phyloP scores from a whole-genome alignment of 768 basidiomycete species.

The Dendrothele bispora region DNA sequence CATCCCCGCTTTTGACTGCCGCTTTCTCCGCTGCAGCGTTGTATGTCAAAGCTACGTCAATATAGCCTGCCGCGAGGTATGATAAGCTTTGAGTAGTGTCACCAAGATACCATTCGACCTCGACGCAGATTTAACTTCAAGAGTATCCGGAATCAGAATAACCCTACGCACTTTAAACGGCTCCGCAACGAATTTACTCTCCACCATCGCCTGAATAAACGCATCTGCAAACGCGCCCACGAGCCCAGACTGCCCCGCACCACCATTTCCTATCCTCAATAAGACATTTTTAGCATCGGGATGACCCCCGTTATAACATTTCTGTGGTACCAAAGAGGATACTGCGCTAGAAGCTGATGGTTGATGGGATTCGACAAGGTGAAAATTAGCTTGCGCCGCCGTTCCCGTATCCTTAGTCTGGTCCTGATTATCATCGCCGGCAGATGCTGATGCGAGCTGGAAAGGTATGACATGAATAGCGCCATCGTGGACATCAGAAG shows the following conservation, averaged over 20 bases:
- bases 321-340: no score
- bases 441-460: no score
- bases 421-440: no score
- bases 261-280: background rate
- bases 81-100: slow-evolving; percentile 53
- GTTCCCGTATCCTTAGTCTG: no score
- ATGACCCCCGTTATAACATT: background rate
- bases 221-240: slow-evolving; percentile 46
- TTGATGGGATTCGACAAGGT: no score
- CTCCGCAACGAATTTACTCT: slow-evolving; percentile 20
- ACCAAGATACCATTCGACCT: slow-evolving; percentile 58
- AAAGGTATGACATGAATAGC: no score
- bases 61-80: slow-evolving; percentile 37
- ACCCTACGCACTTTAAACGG: slow-evolving; percentile 30
- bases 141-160: background rate
- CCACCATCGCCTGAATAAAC: slow-evolving; percentile 41
- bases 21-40: slow-evolving; percentile 49
- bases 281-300: background rate
- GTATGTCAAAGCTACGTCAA: slow-evolving; percentile 54
- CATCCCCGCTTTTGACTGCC: slow-evolving; percentile 25
- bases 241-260: slow-evolving; percentile 40
- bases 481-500: no score
- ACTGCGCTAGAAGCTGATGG: no score
- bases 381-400: no score
- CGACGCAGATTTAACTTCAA: background rate